phyloP scores from a whole-genome alignment of 768 basidiomycete species.

The Coprinellus micaceus region DNA sequence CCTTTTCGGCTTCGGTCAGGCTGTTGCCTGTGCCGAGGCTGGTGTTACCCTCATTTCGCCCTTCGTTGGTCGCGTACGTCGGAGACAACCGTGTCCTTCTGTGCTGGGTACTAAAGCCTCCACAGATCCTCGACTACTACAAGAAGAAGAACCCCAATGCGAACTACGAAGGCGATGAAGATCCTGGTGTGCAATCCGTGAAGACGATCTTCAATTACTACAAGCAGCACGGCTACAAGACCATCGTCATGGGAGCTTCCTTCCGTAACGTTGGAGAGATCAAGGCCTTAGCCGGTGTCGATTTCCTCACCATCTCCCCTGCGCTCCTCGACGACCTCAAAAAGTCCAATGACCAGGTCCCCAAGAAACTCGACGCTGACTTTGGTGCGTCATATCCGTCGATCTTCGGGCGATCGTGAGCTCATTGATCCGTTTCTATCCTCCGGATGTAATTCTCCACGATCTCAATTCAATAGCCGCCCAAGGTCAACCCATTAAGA shows the following conservation, averaged over 20 bases:
- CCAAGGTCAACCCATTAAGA: constrained; percentile 60
- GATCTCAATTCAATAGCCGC: constrained; percentile 36
- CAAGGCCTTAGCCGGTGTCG: constrained; percentile 90
- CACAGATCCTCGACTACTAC: constrained; percentile 97
- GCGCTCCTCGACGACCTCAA: constrained; percentile 89
- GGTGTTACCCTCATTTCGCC: constrained; percentile 98
- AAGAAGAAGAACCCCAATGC: constrained; percentile 91
- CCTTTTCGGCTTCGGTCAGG: constrained; percentile 97
- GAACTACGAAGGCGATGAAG: constrained; percentile 84
- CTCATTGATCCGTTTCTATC: constrained; percentile 6
- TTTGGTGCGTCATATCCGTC: constrained; percentile 42
- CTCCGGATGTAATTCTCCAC: constrained; percentile 5
- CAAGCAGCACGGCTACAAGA: constrained; percentile 97
- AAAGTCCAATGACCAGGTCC: constrained; percentile 70
- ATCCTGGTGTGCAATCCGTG: constrained; percentile 95
- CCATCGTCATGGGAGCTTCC: constrained; percentile 99
- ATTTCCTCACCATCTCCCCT: constrained; percentile 96
- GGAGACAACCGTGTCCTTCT: constrained; percentile 12
- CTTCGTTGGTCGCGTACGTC: constrained; percentile 92
- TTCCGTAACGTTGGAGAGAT: constrained; percentile 99
- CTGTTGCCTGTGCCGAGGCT: constrained; percentile 98
- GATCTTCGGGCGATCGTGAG: not conserved
- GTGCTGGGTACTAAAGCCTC: constrained; percentile 8
- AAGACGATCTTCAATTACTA: constrained; percentile 99
- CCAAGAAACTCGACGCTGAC: constrained; percentile 75